phyloP scores from a whole-genome alignment of 2,329 filamentous ascomycete genomes.

The Paecilomyces formosus region DNA sequence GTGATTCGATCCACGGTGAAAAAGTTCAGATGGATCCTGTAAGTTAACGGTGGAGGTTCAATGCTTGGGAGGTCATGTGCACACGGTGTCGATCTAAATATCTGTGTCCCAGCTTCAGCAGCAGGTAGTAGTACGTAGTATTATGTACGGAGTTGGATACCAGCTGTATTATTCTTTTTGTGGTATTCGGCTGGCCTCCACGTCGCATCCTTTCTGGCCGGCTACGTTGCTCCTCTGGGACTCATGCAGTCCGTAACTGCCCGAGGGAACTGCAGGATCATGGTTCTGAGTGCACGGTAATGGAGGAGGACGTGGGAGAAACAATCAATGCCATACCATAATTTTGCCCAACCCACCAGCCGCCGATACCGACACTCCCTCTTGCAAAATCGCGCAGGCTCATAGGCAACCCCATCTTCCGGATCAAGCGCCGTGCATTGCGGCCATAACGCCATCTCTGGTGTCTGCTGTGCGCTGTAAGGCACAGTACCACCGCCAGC shows the following conservation, averaged over 20 bases:
- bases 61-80: not conserved
- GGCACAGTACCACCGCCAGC: not conserved
- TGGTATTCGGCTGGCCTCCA: not conserved
- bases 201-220: not conserved
- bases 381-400: not conserved
- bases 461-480: not conserved
- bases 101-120: not conserved
- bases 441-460: not conserved
- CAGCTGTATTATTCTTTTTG: not conserved
- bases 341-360: not conserved
- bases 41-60: not conserved
- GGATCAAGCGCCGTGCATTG: constrained; percentile 1
- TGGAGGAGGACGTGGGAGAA: not conserved
- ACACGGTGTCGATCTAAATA: not conserved
- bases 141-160: too few species aligned
- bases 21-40: not conserved
- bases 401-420: not conserved
- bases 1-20: not conserved
- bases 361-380: not conserved
- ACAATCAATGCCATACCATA: not conserved
- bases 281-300: not conserved
- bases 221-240: not conserved
- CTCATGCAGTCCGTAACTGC: not conserved
- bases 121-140: not conserved
- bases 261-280: not conserved